Conservation (phyloP, 2,329 filamentous ascomycete species). For the Venturiaceae sp. region DNA sequence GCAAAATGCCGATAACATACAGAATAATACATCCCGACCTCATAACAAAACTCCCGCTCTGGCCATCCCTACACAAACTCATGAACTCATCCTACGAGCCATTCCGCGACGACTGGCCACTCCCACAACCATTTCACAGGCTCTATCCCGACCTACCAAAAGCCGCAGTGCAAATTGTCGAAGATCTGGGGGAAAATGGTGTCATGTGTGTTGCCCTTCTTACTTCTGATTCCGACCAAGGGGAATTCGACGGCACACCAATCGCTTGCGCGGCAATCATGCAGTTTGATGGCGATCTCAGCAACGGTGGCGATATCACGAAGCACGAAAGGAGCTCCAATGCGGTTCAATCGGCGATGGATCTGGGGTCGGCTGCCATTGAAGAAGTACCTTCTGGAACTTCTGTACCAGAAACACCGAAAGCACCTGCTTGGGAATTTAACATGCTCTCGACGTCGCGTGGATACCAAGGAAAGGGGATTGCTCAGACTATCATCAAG, state of each 20-base stretch:
- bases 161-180: background rate
- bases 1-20: background rate
- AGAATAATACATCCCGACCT: background rate
- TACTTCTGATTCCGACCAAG: background rate
- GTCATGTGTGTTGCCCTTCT: background rate
- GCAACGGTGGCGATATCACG: background rate
- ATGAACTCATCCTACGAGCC: background rate
- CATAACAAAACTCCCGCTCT: background rate
- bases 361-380: background rate
- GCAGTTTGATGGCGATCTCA: background rate
- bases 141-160: background rate
- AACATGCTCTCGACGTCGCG: background rate
- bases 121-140: background rate
- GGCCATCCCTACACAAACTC: background rate
- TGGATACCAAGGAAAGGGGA: background rate
- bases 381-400: background rate
- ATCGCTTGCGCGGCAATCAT: background rate
- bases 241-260: background rate
- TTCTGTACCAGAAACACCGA: background rate
- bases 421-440: background rate
- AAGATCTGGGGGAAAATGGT: background rate
- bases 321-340: background rate
- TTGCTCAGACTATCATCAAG: no score
- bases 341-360: background rate
- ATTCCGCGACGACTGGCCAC: background rate